These are phyloP conservation scores for Boeremia lycopersici DNA, from an alignment of 2,329 filamentous ascomycete species.

Conservation along the genomic window DNA sequence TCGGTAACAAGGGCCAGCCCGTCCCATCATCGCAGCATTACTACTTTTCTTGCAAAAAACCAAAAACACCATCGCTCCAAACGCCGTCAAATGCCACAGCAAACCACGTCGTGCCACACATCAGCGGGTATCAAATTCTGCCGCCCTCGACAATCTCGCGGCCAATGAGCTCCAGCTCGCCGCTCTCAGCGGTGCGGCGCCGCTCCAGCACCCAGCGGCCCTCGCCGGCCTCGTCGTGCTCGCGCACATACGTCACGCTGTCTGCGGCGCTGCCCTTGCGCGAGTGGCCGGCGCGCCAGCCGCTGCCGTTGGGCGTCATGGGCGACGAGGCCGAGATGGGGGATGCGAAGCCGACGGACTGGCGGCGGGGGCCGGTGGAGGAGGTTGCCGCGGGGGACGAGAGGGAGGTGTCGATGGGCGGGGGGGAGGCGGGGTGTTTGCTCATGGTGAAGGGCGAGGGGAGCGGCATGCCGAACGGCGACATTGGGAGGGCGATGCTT, in stretches of 20 bases:
- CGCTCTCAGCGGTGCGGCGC: slow-evolving; percentile 68
- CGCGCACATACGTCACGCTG: slow-evolving; percentile 71
- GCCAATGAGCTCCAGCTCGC: slow-evolving; percentile 68
- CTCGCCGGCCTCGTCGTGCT: slow-evolving; percentile 64
- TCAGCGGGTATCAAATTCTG: slow-evolving; percentile 30
- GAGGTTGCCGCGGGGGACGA: slow-evolving; percentile 33
- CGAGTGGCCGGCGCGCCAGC: slow-evolving; percentile 41
- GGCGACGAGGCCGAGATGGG: slow-evolving; percentile 43
- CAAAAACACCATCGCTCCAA: background rate
- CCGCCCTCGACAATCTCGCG: slow-evolving; percentile 67
- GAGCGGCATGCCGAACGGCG: slow-evolving; percentile 32
- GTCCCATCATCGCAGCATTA: slow-evolving; percentile 1
- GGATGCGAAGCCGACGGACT: slow-evolving; percentile 40
- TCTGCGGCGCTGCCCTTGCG: slow-evolving; percentile 61
- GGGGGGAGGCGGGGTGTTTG: slow-evolving; percentile 25
- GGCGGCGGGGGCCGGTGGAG: slow-evolving; percentile 30
- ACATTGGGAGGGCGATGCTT: slow-evolving; percentile 28
- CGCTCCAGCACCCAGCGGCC: slow-evolving; percentile 72
- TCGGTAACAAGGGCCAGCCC: slow-evolving; percentile 8
- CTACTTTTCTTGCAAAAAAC: background rate
- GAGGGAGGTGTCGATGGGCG: slow-evolving; percentile 32
- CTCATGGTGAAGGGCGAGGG: slow-evolving; percentile 32
- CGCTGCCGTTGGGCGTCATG: slow-evolving; percentile 36
- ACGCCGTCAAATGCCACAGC: slow-evolving; percentile 1
- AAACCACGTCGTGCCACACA: background rate